A percentile compares a stretch with the other conserved stretches of the same genome.
Conservation (phyloP, 2,329 filamentous ascomycete genomes). For the Ophiostoma ulmi region DNA sequence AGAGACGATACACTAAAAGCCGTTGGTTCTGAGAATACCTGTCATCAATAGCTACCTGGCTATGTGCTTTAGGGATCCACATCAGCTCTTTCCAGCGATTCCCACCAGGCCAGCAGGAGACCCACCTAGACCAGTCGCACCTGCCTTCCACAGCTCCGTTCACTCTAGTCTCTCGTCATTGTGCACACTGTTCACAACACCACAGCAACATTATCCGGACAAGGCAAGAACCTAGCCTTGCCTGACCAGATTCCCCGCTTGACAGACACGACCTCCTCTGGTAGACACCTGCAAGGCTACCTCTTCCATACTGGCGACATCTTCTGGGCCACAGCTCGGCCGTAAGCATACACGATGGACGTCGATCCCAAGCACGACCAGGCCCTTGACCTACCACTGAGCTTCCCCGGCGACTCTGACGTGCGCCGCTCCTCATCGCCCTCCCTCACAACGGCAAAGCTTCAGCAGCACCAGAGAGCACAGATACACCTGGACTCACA, state of each 20-base stretch:
- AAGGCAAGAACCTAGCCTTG: background rate
- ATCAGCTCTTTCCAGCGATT: background rate
- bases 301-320: background rate
- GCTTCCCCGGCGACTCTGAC: slow-evolving; percentile 24
- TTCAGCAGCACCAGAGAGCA: background rate
- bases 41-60: background rate
- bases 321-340: background rate
- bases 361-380: slow-evolving; percentile 25
- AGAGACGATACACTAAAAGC: too few relatives aligned
- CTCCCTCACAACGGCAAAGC: slow-evolving; percentile 5
- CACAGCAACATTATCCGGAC: background rate
- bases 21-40: background rate
- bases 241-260: background rate
- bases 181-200: background rate
- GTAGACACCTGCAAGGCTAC: background rate
- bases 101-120: background rate
- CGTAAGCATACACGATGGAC: slow-evolving; percentile 19
- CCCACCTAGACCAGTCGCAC: background rate
- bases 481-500: background rate
- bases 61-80: background rate
- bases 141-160: background rate
- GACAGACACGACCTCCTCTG: background rate
- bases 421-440: background rate
- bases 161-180: background rate
- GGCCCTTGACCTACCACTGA: slow-evolving; percentile 25